phyloP scores from a whole-genome alignment of 441 rosid species.

The Erysimum pusillum region DNA sequence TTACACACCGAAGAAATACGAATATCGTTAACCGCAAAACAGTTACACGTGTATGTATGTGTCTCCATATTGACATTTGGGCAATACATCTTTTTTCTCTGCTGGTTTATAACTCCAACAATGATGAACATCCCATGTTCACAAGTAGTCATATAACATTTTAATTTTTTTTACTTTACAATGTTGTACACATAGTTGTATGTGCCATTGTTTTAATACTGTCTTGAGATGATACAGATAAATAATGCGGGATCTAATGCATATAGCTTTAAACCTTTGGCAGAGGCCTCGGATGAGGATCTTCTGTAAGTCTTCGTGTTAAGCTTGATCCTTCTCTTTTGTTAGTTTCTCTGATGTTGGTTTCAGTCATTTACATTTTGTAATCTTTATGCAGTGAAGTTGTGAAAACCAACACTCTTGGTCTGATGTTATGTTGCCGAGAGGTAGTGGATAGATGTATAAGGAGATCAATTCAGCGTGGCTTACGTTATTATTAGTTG shows the following conservation, averaged over 20 bases:
- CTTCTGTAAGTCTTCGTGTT: constrained; percentile 71
- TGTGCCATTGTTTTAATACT: constrained; percentile 14
- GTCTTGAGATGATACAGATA: constrained; percentile 72
- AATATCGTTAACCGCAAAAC: not conserved
- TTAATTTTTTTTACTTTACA: not conserved
- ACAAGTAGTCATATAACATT: too few relatives aligned
- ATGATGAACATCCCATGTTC: not conserved
- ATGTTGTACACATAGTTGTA: not conserved
- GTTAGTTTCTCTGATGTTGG: constrained; percentile 4
- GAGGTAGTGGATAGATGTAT: constrained; percentile 62
- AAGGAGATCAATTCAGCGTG: not conserved
- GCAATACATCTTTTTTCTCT: constrained; percentile 51
- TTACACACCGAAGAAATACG: too few relatives aligned
- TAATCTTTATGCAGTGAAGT: constrained; percentile 76
- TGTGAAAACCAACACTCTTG: constrained; percentile 92
- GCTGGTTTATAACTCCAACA: not conserved
- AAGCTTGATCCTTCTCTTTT: constrained; percentile 1
- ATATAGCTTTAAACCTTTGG: constrained; percentile 87
- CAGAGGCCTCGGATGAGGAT: constrained; percentile 93
- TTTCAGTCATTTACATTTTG: constrained; percentile 36
- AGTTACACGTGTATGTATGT: not conserved
- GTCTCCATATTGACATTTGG: constrained; percentile 55
- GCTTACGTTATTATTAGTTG: constrained; percentile 27
- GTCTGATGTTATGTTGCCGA: constrained; percentile 95
- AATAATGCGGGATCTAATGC: constrained; percentile 99